Evolutionary conservation across 106 monocot genomes (phyloP).

Genomic region (Apostasia shenzhenica): DNA sequence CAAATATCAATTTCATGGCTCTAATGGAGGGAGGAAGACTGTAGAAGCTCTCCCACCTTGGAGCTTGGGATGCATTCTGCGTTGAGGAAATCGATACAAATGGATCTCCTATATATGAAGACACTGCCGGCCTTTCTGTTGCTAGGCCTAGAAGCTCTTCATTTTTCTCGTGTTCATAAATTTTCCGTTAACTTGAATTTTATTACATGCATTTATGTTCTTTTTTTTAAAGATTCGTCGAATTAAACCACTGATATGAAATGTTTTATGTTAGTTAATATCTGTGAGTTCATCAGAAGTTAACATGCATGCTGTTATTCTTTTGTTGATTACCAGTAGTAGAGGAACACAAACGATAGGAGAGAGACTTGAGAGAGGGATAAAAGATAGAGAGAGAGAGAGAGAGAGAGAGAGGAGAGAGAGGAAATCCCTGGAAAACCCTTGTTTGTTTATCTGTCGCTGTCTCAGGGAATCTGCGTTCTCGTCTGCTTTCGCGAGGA

Average conservation of each 20-base stretch:
- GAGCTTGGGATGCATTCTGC: slow-evolving; percentile 4
- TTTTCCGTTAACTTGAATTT: too few relatives aligned
- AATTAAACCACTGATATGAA: too few relatives aligned
- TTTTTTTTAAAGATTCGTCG: too few relatives aligned
- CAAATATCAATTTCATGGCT: not conserved
- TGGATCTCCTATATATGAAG: not conserved
- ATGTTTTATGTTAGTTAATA: too few relatives aligned
- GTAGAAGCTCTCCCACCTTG: slow-evolving; percentile 2
- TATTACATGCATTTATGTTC: too few relatives aligned
- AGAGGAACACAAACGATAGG: not conserved
- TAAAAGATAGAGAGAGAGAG: not conserved
- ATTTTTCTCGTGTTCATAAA: too few relatives aligned
- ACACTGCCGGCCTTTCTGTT: not conserved
- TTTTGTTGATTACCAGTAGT: not conserved
- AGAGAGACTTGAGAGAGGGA: not conserved
- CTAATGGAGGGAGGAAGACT: too few relatives aligned
- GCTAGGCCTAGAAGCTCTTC: too few relatives aligned
- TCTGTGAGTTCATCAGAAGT: too few relatives aligned
- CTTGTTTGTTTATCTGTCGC: slow-evolving; percentile 12
- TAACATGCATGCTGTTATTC: not conserved
- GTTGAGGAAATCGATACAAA: not conserved
- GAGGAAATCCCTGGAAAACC: not conserved
- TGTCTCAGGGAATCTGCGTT: slow-evolving; percentile 26
- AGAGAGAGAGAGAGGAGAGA: not conserved
- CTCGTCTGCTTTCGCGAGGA: slow-evolving; percentile 28